These are phyloP conservation scores for Russula foetens DNA, from an alignment of 768 basidiomycete species.

Conservation along the genomic window DNA sequence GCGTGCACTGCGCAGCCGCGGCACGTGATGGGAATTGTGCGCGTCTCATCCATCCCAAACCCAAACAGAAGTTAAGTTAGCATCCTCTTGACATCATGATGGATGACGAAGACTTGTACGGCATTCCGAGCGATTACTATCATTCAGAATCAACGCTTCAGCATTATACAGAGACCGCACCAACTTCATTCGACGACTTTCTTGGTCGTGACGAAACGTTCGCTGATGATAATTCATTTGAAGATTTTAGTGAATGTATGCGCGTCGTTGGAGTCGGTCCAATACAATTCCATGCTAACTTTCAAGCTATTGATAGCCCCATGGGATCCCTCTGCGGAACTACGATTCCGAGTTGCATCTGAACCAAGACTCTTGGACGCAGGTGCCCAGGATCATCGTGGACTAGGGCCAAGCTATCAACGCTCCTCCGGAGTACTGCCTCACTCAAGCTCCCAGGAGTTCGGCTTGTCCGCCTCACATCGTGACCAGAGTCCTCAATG, in stretches of 20 bases:
- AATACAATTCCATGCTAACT: background rate
- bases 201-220: background rate
- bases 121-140: slow-evolving; percentile 2
- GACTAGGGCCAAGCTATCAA: background rate
- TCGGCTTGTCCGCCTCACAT: background rate
- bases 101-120: slow-evolving; percentile 8
- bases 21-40: slow-evolving; percentile 18
- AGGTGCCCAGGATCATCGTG: background rate
- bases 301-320: background rate
- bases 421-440: background rate
- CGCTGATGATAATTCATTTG: background rate
- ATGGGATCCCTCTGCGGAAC: background rate
- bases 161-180: background rate
- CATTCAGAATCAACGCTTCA: background rate
- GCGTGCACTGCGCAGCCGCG: background rate
- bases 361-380: background rate
- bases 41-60: background rate
- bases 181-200: background rate
- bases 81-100: background rate
- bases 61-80: too few relatives aligned
- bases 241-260: slow-evolving; percentile 8
- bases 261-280: background rate
- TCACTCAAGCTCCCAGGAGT: background rate
- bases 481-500: background rate
- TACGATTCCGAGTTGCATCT: background rate